Evolutionary conservation across 2,329 filamentous ascomycete species (phyloP).

Genomic region (Canariomyces notabilis): DNA sequence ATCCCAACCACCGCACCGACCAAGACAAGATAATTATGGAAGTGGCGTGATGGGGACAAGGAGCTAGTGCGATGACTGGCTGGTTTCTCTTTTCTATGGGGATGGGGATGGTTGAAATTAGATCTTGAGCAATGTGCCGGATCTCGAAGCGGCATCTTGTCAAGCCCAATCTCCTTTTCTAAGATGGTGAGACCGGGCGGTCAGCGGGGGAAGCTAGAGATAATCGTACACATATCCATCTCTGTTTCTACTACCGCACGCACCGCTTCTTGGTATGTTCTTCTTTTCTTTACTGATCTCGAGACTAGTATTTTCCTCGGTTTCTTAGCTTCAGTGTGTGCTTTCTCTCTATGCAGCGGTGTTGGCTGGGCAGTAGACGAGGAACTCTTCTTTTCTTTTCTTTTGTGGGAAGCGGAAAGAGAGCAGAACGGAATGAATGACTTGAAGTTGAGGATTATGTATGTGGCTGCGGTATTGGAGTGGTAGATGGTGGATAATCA

Average conservation of each 20-base stretch:
- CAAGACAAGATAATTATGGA: too few species aligned
- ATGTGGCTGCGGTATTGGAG: not conserved
- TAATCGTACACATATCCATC: not conserved
- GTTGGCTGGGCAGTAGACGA: not conserved
- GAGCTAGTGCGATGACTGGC: not conserved
- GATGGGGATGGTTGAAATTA: too few species aligned
- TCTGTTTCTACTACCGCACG: not conserved
- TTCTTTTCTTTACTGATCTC: not conserved
- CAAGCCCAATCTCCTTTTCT: not conserved
- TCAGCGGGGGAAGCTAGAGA: not conserved
- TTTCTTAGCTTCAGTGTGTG: not conserved
- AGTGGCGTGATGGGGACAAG: too few species aligned
- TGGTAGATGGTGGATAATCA: constrained; percentile 14
- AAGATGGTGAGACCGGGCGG: not conserved
- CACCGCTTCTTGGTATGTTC: not conserved
- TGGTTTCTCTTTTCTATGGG: not conserved
- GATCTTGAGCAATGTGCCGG: too few species aligned
- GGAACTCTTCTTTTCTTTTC: not conserved
- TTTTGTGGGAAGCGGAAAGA: not conserved
- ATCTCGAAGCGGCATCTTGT: not conserved
- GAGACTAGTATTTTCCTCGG: not conserved
- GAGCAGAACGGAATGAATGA: not conserved
- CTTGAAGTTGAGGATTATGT: not conserved
- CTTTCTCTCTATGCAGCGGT: not conserved
- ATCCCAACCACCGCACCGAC: not conserved